Evolutionary conservation across 148 eudicot genomes (phyloP), one percentile per base, ranked within the genome.

Genomic region (Rhododendron simsii): DNA sequence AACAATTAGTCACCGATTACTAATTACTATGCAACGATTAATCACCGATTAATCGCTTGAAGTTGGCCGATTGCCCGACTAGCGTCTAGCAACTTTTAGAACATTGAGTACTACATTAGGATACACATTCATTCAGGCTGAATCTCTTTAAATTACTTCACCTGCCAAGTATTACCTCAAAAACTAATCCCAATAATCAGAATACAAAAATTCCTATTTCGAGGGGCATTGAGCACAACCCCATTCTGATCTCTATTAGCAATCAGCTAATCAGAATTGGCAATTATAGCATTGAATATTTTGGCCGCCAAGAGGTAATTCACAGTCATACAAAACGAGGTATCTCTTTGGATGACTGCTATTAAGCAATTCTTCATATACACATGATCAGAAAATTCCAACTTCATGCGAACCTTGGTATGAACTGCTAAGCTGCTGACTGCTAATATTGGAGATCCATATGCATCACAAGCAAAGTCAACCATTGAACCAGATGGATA

Each of bases 401-500:
- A 78, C 45, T 84, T 7, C 73, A 53, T 28, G 45, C 89, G 61
- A 79, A 94, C 98, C 98, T 95, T 94, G 48, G 96, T 90, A 86
- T 97, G 99, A 87, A 94, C 98, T 74, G 99, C 99, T 87, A 97
- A 90, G 92, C 93, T 92, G 91, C 98, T 97, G 88, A 97, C 91
- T 41, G 99, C 98, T 87, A 97, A 91, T 86, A 97, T 90, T 81
- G 99, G 99, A 85, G 93, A 91, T 86, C 99, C 99, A 89, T 91
- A 85, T 9, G 90, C 93, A 91, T 94, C 98, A 90, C 98, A 95
- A 69, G 98, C 96, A 89, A 93, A 94, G 89, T 97, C 99, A 20
- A 95, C 94, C 98, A 97, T 94, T 81, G 99, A 97, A 26, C 95
- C 98, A 82, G 98, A 97, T 39, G 98, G 98, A 86, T 97, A 95